These are phyloP conservation scores for Trichoderma semiorbis DNA, from an alignment of 2,329 filamentous ascomycete species.

Conservation along the genomic window DNA sequence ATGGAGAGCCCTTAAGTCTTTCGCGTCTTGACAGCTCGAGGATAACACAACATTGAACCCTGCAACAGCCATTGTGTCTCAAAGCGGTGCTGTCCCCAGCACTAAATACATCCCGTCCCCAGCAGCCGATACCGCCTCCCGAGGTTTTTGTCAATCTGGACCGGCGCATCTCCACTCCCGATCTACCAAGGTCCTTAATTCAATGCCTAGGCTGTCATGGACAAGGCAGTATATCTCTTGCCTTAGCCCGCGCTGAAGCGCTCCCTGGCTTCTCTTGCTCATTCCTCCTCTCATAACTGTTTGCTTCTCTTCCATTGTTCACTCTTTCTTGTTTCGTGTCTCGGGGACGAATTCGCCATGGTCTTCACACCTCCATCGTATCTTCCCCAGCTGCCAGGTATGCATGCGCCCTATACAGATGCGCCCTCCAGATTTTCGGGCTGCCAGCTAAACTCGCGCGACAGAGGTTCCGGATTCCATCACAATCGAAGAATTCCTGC, in stretches of 20 bases:
- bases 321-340: not conserved
- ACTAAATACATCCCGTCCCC: not conserved
- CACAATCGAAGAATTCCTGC: slow-evolving; percentile 73
- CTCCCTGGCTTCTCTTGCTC: not conserved
- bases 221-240: not conserved
- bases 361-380: slow-evolving; percentile 60
- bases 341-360: slow-evolving; percentile 33
- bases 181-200: not conserved
- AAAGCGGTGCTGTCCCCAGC: not conserved
- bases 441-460: not conserved
- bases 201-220: not conserved
- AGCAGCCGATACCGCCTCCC: slow-evolving; percentile 5
- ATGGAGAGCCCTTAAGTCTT: not conserved
- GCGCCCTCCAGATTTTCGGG: slow-evolving; percentile 1
- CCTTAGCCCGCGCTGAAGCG: not conserved
- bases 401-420: not conserved
- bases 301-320: not conserved
- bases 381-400: slow-evolving; percentile 43
- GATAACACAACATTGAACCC: not conserved
- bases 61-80: not conserved
- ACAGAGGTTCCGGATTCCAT: slow-evolving; percentile 67
- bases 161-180: not conserved
- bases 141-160: not conserved
- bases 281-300: not conserved
- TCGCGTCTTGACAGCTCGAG: not conserved